These are phyloP conservation scores for Syncephalis plumigaleata DNA, from an alignment of 371 early-diverging fungal genomes.

Conservation along the genomic window DNA sequence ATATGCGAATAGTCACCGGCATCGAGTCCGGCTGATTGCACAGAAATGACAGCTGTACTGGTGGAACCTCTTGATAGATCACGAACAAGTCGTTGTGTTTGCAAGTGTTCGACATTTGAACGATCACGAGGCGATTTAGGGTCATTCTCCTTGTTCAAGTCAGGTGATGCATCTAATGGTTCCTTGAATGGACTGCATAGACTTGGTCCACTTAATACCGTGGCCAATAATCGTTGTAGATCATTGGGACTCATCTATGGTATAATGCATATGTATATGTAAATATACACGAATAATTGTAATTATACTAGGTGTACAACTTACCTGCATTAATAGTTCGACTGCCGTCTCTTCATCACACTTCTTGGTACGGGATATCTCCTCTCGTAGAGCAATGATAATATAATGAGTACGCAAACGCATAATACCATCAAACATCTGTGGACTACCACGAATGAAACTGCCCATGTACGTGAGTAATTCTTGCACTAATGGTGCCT, in stretches of 20 bases:
- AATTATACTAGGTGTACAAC: no score
- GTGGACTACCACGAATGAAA: slow-evolving; percentile 46
- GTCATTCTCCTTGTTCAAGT: no score
- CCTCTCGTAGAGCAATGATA: slow-evolving; percentile 71
- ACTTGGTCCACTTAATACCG: slow-evolving; percentile 51
- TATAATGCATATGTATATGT: no score
- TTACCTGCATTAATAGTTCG: slow-evolving; percentile 50
- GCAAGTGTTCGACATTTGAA: slow-evolving; percentile 8
- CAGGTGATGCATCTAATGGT: no score
- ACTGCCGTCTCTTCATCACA: slow-evolving; percentile 67
- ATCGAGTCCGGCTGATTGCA: slow-evolving; percentile 53
- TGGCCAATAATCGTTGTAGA: slow-evolving; percentile 49
- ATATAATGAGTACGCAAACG: slow-evolving; percentile 64
- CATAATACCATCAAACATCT: slow-evolving; percentile 68
- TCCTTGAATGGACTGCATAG: slow-evolving; percentile 24
- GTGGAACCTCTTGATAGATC: no score
- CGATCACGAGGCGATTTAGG: slow-evolving; percentile 1
- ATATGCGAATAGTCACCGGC: slow-evolving; percentile 60
- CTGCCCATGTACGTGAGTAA: slow-evolving; percentile 61
- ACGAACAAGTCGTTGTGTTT: slow-evolving; percentile 7
- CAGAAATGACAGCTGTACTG: slow-evolving; percentile 18
- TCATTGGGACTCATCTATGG: slow-evolving; percentile 48
- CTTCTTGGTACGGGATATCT: slow-evolving; percentile 47
- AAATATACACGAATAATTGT: no score
- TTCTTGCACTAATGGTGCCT: slow-evolving; percentile 73